phyloP scores from a whole-genome alignment of 768 basidiomycete genomes.

The Rhodocollybia butyracea region DNA sequence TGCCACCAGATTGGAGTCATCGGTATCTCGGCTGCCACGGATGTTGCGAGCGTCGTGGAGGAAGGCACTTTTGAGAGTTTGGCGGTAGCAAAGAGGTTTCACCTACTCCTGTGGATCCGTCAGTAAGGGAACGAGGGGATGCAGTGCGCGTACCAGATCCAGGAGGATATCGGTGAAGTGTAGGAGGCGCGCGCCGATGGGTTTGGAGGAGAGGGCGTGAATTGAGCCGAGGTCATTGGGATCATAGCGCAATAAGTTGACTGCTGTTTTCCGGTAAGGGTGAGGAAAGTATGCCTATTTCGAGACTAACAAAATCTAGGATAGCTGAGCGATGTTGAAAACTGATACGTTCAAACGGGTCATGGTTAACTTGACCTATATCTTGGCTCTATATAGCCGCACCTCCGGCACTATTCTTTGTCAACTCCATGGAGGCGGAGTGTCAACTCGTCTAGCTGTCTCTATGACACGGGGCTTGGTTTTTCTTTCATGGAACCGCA shows the following conservation, averaged over 20 bases:
- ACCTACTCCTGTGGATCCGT: slow-evolving; percentile 20
- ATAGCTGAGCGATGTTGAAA: slow-evolving; percentile 10
- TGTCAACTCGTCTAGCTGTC: too few relatives aligned
- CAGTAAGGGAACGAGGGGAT: neutral
- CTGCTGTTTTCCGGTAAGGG: slow-evolving; percentile 12
- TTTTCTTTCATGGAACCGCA: too few relatives aligned
- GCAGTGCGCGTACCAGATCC: slow-evolving; percentile 14
- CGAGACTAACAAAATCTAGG: slow-evolving; percentile 3
- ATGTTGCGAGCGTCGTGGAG: too few relatives aligned
- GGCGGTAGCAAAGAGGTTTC: slow-evolving; percentile 55
- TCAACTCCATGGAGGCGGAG: too few relatives aligned
- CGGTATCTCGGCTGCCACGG: too few relatives aligned
- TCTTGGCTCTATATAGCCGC: too few relatives aligned
- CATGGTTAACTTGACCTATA: too few relatives aligned
- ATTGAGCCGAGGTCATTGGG: slow-evolving; percentile 9
- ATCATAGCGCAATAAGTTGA: slow-evolving; percentile 9
- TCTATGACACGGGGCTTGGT: too few relatives aligned
- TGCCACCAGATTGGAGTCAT: slow-evolving; percentile 37
- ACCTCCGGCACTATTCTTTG: too few relatives aligned
- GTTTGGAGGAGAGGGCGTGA: neutral
- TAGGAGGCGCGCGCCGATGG: neutral
- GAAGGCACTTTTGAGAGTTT: too few relatives aligned
- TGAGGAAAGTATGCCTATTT: slow-evolving; percentile 13
- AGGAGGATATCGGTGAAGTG: slow-evolving; percentile 10
- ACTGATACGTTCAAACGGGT: too few relatives aligned